Conservation (phyloP, 345 rosid species). For the Cardamine resedifolia region DNA sequence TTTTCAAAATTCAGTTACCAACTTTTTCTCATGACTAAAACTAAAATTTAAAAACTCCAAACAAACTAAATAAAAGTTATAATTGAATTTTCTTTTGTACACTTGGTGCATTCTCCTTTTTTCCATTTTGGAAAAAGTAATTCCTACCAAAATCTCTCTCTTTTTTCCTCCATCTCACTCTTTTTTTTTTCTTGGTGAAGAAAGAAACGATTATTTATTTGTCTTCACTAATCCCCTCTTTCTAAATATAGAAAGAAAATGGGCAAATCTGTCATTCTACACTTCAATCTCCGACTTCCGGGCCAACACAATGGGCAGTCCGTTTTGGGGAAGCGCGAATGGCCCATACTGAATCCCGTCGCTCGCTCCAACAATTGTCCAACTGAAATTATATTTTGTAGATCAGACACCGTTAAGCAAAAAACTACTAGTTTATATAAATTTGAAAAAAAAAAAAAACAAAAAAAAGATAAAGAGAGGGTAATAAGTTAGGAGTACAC, state of each 20-base stretch:
- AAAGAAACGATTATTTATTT: neutral
- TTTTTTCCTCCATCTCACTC: neutral
- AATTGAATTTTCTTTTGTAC: constrained; percentile 22
- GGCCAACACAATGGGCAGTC: constrained; percentile 64
- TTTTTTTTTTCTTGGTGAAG: neutral
- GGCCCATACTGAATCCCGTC: constrained; percentile 84
- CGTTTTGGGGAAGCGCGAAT: constrained; percentile 81
- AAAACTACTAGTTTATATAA: neutral
- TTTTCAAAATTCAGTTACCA: neutral
- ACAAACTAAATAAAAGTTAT: neutral
- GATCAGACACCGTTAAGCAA: neutral
- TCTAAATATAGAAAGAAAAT: neutral
- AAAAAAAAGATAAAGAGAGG: neutral
- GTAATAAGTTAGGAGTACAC: constrained; percentile 27
- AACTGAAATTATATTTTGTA: constrained; percentile 52
- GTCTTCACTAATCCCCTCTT: neutral
- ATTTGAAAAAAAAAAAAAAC: neutral
- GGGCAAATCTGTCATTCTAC: neutral
- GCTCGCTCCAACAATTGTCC: constrained; percentile 52
- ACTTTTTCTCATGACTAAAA: neutral
- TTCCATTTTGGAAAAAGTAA: neutral
- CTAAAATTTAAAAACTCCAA: neutral
- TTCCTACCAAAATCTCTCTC: constrained; percentile 30
- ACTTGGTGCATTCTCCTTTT: constrained; percentile 24
- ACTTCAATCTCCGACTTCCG: constrained; percentile 34